Percentiles rank a stretch among this genome's conserved stretches.
phyloP scores from a whole-genome alignment of 768 basidiomycete species.

The Trametes elegans region DNA sequence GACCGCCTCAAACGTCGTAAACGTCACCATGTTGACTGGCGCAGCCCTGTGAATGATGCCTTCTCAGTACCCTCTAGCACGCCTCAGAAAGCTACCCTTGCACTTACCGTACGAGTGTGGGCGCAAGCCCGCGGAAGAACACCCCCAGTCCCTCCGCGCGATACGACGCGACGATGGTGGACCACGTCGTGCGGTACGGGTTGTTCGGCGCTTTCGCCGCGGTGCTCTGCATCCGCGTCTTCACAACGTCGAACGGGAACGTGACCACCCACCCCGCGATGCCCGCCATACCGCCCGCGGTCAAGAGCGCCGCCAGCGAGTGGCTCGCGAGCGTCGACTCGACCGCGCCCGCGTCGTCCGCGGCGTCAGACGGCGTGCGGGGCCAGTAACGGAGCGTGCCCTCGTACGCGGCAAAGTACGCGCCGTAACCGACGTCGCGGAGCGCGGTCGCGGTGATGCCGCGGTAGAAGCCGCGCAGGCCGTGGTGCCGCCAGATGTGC shows the following conservation, averaged over 20 bases:
- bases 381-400: conserved; percentile 55
- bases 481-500: conserved; percentile 52
- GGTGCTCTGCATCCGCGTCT: conserved; percentile 79
- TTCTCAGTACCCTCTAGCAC: too few species aligned
- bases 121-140: conserved; percentile 74
- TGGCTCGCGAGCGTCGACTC: conserved; percentile 35
- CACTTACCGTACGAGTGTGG: conserved; percentile 75
- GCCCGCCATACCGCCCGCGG: conserved; percentile 78
- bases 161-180: conserved; percentile 61
- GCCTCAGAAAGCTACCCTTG: neutral
- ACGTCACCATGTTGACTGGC: conserved; percentile 85
- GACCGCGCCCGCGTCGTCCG: conserved; percentile 40
- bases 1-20: conserved; percentile 67
- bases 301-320: conserved; percentile 58
- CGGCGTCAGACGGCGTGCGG: conserved; percentile 25
- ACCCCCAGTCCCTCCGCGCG: conserved; percentile 62
- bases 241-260: conserved; percentile 88
- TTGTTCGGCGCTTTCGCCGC: conserved; percentile 29
- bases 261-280: conserved; percentile 76
- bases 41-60: conserved; percentile 71
- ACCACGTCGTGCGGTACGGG: conserved; percentile 57
- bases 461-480: conserved; percentile 70
- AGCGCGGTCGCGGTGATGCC: conserved; percentile 72
- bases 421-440: conserved; percentile 80
- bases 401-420: conserved; percentile 76